Percentiles rank a stretch among this genome's conserved stretches.
Evolutionary conservation across 2,329 filamentous ascomycete genomes (phyloP).

Genomic region (Cladophialophora psammophila): DNA sequence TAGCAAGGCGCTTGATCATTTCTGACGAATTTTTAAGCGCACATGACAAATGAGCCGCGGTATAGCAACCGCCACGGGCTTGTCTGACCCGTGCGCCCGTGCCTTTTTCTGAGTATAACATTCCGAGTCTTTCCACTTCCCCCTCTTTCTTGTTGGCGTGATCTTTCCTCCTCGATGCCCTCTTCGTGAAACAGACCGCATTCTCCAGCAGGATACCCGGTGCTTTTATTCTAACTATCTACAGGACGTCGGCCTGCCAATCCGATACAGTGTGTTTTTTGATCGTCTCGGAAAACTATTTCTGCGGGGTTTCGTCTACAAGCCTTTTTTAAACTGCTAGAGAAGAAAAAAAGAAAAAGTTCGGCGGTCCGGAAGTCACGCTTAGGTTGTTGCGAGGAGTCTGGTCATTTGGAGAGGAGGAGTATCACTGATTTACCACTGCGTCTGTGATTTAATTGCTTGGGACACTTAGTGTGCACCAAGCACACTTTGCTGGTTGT

Average conservation of each 20-base stretch:
- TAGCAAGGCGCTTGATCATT: background rate
- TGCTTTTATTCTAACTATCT: slow-evolving; percentile 36
- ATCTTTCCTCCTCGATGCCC: slow-evolving; percentile 1
- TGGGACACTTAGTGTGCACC: background rate
- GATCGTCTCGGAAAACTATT: background rate
- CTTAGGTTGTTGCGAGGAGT: background rate
- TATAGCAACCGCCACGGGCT: slow-evolving; percentile 3
- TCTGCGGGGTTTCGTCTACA: slow-evolving; percentile 8
- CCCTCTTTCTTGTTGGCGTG: slow-evolving; percentile 11
- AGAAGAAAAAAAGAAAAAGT: slow-evolving; percentile 10
- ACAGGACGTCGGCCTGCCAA: slow-evolving; percentile 40
- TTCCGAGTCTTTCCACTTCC: slow-evolving; percentile 21
- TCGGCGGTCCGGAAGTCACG: background rate
- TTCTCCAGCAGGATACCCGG: background rate
- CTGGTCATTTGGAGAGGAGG: background rate
- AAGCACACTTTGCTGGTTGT: background rate
- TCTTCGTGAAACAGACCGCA: background rate
- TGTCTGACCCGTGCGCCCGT: background rate
- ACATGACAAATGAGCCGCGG: slow-evolving; percentile 35
- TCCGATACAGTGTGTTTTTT: slow-evolving; percentile 24
- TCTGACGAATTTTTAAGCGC: slow-evolving; percentile 35
- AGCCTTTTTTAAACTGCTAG: background rate
- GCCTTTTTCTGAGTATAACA: slow-evolving; percentile 13
- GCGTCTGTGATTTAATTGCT: background rate
- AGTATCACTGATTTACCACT: background rate